phyloP scores from a whole-genome alignment of 352 stramenopile species.

The Globisporangium takayamanum region DNA sequence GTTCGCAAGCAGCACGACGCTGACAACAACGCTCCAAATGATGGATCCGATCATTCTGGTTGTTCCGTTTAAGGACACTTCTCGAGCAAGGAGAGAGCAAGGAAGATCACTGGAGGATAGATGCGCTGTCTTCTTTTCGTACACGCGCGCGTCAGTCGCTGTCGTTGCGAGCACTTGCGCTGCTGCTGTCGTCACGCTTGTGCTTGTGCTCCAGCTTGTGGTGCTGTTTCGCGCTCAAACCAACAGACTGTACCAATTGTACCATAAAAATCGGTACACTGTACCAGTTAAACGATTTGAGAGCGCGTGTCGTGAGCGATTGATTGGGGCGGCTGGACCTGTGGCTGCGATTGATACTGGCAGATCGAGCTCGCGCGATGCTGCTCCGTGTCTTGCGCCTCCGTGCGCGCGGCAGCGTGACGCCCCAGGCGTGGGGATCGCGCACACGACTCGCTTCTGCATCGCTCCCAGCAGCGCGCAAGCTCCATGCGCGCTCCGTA shows the following conservation, averaged over 20 bases:
- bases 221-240: background rate
- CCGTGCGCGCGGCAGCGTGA: constrained; percentile 5
- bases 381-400: constrained; percentile 17
- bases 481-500: background rate
- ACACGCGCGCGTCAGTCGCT: too few species aligned
- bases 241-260: too few species aligned
- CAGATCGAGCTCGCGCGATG: constrained; percentile 4
- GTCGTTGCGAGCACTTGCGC: too few species aligned
- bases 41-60: constrained; percentile 7
- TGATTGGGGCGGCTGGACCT: constrained; percentile 4
- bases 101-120: too few species aligned
- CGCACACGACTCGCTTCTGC: background rate
- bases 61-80: too few species aligned
- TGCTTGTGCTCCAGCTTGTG: too few species aligned
- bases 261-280: background rate
- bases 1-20: constrained; percentile 16
- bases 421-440: background rate
- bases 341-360: background rate
- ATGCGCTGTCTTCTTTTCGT: too few species aligned
- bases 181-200: too few species aligned
- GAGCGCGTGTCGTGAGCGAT: background rate
- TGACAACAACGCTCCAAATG: constrained; percentile 9
- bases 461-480: background rate
- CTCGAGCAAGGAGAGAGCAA: too few species aligned
- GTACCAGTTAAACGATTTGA: background rate